Percentiles rank a stretch among this genome's conserved stretches.
These are phyloP conservation scores for Kodamaea sp. DNA, from an alignment of 1,139 yeast genomes.

Conservation along the genomic window DNA sequence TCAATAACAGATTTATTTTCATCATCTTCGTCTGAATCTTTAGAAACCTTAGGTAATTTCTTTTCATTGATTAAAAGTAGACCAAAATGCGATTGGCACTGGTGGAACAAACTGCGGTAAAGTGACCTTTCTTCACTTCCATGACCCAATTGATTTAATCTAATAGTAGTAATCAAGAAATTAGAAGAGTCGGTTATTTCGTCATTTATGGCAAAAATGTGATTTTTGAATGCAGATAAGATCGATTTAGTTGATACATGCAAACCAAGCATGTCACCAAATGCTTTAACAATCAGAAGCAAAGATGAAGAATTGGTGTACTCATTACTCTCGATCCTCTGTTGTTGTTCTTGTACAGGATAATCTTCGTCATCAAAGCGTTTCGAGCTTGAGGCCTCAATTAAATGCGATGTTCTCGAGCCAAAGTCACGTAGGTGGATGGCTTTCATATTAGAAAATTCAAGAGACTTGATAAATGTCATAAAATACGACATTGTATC, in stretches of 20 bases:
- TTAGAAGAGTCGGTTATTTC: slow-evolving; percentile 25
- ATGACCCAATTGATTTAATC: slow-evolving; percentile 17
- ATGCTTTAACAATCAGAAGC: slow-evolving; percentile 51
- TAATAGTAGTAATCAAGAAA: slow-evolving; percentile 25
- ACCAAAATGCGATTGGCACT: slow-evolving; percentile 30
- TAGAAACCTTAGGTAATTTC: slow-evolving; percentile 6
- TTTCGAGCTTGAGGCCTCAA: slow-evolving; percentile 51
- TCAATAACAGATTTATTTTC: slow-evolving; percentile 11
- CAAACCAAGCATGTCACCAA: slow-evolving; percentile 48
- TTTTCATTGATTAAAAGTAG: slow-evolving; percentile 25
- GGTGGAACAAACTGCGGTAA: slow-evolving; percentile 25
- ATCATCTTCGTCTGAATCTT: slow-evolving; percentile 9
- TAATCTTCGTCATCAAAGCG: slow-evolving; percentile 12
- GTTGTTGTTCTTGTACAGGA: slow-evolving; percentile 10
- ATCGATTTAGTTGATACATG: slow-evolving; percentile 51
- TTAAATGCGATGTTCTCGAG: slow-evolving; percentile 63
- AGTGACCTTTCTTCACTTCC: slow-evolving; percentile 22
- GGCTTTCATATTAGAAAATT: slow-evolving; percentile 44
- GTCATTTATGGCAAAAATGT: slow-evolving; percentile 29
- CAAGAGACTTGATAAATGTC: slow-evolving; percentile 26
- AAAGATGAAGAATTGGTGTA: slow-evolving; percentile 44
- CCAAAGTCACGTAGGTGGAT: slow-evolving; percentile 56
- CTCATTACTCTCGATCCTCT: slow-evolving; percentile 16
- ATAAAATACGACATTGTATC: slow-evolving; percentile 34
- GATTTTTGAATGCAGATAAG: slow-evolving; percentile 41